Evolutionary conservation across 805 yeast species (phyloP).

Genomic region (Yarrowia keelungensis): DNA sequence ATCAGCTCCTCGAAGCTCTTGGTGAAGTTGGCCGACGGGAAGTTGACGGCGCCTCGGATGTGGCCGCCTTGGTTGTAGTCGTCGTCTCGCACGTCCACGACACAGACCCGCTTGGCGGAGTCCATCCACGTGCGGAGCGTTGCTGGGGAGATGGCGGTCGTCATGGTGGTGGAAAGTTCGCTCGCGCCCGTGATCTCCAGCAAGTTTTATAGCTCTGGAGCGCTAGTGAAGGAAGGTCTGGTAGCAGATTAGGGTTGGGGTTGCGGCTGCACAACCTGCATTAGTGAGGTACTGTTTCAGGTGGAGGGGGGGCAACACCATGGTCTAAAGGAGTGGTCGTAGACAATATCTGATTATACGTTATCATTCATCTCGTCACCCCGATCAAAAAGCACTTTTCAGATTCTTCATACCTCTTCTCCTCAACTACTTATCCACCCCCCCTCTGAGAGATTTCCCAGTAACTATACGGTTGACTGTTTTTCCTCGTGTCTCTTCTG

Average conservation of each 20-base stretch:
- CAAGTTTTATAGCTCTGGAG: no score
- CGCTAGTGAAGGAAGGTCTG: no score
- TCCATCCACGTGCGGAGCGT: constrained; percentile 48
- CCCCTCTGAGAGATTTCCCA: no score
- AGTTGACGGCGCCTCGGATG: constrained; percentile 61
- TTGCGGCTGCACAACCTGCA: constrained; percentile 20
- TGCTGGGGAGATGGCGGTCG: constrained; percentile 43
- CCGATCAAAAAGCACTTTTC: background rate
- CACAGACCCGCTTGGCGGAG: constrained; percentile 45
- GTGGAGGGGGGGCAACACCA: background rate
- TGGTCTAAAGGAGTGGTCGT: no score
- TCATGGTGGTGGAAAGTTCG: background rate
- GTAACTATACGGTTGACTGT: no score
- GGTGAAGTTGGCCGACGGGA: constrained; percentile 59
- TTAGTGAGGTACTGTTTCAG: constrained; percentile 31
- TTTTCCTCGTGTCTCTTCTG: no score
- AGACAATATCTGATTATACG: no score
- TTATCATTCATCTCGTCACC: no score
- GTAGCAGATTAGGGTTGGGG: constrained; percentile 31
- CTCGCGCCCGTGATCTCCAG: no score
- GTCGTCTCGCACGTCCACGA: constrained; percentile 85
- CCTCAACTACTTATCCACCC: no score
- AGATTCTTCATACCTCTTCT: background rate
- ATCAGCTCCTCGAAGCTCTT: constrained; percentile 53
- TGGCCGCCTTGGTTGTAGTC: constrained; percentile 80